A percentile compares a stretch with the other conserved stretches of the same genome.
phyloP scores from a whole-genome alignment of 2,329 filamentous ascomycete genomes.

The Ceratocystis eucalypticola region DNA sequence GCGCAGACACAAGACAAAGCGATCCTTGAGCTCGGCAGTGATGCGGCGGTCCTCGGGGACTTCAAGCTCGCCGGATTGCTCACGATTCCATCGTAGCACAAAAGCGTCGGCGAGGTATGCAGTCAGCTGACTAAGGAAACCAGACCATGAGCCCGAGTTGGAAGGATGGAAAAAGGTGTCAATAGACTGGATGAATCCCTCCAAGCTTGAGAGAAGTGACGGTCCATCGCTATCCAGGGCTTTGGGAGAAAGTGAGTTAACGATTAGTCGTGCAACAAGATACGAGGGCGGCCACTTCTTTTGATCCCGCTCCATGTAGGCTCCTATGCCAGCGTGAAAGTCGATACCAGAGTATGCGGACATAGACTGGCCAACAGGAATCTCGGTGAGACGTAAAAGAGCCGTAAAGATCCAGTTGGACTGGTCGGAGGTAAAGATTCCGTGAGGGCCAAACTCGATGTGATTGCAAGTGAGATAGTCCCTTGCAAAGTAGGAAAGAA shows the following conservation, averaged over 20 bases:
- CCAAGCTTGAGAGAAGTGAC: conserved; percentile 71
- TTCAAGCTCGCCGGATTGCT: conserved; percentile 83
- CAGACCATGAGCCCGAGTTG: conserved; percentile 86
- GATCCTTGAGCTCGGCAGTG: conserved; percentile 64
- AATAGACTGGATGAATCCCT: conserved; percentile 84
- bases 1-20: conserved; percentile 77
- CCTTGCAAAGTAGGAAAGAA: conserved; percentile 73
- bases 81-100: conserved; percentile 92
- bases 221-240: conserved; percentile 57
- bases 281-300: conserved; percentile 88
- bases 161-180: conserved; percentile 99
- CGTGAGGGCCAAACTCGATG: conserved; percentile 70
- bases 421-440: conserved; percentile 85
- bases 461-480: conserved; percentile 66
- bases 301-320: conserved; percentile 81
- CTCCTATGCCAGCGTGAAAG: conserved; percentile 64
- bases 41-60: conserved; percentile 67
- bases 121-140: conserved; percentile 74
- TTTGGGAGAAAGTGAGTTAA: conserved; percentile 79
- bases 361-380: conserved; percentile 88
- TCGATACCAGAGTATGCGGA: conserved; percentile 85
- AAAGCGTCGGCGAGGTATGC: conserved; percentile 93
- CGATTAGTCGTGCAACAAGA: conserved; percentile 82
- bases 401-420: conserved; percentile 88
- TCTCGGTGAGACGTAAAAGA: conserved; percentile 76